Evolutionary conservation across 495 filamentous ascomycete species (phyloP).

Genomic region (Cryomyces minteri): DNA sequence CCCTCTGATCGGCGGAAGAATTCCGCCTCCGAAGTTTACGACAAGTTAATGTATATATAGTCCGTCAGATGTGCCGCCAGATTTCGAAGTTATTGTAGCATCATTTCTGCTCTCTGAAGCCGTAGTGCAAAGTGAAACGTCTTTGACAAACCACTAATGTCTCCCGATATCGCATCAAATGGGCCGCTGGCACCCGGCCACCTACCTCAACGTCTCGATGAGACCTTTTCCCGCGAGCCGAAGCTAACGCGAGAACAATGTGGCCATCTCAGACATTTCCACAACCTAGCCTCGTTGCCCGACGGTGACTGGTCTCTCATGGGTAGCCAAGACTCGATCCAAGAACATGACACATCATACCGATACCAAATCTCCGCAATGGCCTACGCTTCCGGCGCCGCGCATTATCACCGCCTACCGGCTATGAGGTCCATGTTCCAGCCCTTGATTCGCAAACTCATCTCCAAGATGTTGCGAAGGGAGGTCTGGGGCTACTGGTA

Average conservation of each 20-base stretch:
- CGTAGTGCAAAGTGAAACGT: too few species aligned
- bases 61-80: too few species aligned
- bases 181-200: neutral
- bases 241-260: slow-evolving; percentile 9
- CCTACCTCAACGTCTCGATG: neutral
- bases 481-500: slow-evolving; percentile 26
- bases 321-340: slow-evolving; percentile 18
- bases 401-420: slow-evolving; percentile 20
- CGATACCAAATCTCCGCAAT: slow-evolving; percentile 24
- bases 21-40: too few species aligned
- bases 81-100: too few species aligned
- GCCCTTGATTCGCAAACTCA: slow-evolving; percentile 10
- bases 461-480: slow-evolving; percentile 19
- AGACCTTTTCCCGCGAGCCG: neutral
- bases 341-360: slow-evolving; percentile 21
- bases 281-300: slow-evolving; percentile 18
- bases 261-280: slow-evolving; percentile 23
- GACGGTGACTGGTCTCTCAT: slow-evolving; percentile 21
- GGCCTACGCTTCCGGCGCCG: slow-evolving; percentile 15
- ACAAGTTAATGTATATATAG: too few species aligned
- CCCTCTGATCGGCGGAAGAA: too few species aligned
- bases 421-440: slow-evolving; percentile 14
- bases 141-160: too few species aligned
- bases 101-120: too few species aligned
- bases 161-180: too few species aligned